Base-by-base conservation (phyloP, 306 rosid genomes). In the Albizia julibrissin region DNA sequence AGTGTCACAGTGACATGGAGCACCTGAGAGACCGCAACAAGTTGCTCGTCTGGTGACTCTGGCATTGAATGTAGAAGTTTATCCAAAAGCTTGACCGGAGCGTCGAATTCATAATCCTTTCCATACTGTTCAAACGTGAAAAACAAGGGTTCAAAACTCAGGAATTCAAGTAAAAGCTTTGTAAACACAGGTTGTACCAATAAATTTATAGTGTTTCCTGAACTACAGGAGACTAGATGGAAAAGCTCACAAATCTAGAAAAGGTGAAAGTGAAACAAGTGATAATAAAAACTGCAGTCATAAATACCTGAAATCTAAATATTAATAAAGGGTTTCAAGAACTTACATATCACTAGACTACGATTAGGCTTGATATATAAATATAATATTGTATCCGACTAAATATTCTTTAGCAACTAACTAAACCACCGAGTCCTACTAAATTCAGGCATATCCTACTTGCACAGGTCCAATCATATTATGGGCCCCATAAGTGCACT, bases 11-110 rank as follows among this genome's bases (percentile, higher is more conserved):
- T 13, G 66, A 10, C 18, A 83, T 77, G 79, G n/a, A 79, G 50
- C 47, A 95, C 99, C 98, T 96, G 98, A 74, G 99, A 96, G 79
- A 96, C 89, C 77, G 92, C 99, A 27, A 96, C 90, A 39, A 96
- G 91, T 83, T 96, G 99, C 79, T 96, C 99, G 70, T 93, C 95
- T 1, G 91, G 97, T 26, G 97, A 91, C 80, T 93, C 88, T 61
- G 93, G 94, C 89, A 96, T 81, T 64, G 97, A 87, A 87, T 96
- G 96, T 85, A 93, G 80, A 84, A 92, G 85, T 81, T 92, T 96
- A 87, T 96, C 97, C 92, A 96, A 82, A 71, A 96, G 92, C 88
- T 96, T 96, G 50, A 96, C 97, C 3, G 99, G 99, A 76, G 99
- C 97, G 86, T 96, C 97, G 66, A 81, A 93, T 80, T 91, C 97